Conservation (phyloP, 768 basidiomycete genomes). For the Kwoniella europaea region DNA sequence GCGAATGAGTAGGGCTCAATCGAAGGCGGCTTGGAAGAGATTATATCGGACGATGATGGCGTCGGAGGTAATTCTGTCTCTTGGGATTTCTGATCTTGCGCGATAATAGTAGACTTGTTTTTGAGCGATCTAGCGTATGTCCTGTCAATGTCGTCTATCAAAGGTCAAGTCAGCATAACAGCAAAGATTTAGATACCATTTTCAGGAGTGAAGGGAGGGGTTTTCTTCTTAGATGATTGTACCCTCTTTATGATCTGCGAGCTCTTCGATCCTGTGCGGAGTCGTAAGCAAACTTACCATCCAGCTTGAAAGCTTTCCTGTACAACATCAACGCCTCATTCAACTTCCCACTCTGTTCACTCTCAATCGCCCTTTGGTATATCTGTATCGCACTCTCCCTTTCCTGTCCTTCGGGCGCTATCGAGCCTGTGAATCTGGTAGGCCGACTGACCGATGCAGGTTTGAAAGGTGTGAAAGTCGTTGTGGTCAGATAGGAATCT, state of each 20-base stretch:
- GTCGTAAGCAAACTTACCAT: constrained; percentile 57
- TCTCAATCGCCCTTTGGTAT: constrained; percentile 72
- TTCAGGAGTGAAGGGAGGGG: too few species aligned
- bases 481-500: constrained; percentile 5
- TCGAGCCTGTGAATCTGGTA: constrained; percentile 8
- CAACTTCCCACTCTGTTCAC: constrained; percentile 74
- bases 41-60: constrained; percentile 42
- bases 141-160: constrained; percentile 69
- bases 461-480: constrained; percentile 14
- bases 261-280: not conserved
- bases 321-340: constrained; percentile 79
- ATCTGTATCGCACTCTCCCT: constrained; percentile 58
- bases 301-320: constrained; percentile 76
- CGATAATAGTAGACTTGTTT: not conserved
- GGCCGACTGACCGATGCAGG: not conserved
- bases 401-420: constrained; percentile 5
- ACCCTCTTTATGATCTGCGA: too few species aligned
- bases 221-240: too few species aligned
- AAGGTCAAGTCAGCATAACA: too few species aligned
- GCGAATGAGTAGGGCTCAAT: constrained; percentile 50
- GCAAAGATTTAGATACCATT: too few species aligned
- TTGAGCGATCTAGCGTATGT: constrained; percentile 61
- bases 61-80: constrained; percentile 9
- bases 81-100: not conserved
- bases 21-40: constrained; percentile 39